Conservation (phyloP, 2,329 filamentous ascomycete species). For the Seiridium cupressi region DNA sequence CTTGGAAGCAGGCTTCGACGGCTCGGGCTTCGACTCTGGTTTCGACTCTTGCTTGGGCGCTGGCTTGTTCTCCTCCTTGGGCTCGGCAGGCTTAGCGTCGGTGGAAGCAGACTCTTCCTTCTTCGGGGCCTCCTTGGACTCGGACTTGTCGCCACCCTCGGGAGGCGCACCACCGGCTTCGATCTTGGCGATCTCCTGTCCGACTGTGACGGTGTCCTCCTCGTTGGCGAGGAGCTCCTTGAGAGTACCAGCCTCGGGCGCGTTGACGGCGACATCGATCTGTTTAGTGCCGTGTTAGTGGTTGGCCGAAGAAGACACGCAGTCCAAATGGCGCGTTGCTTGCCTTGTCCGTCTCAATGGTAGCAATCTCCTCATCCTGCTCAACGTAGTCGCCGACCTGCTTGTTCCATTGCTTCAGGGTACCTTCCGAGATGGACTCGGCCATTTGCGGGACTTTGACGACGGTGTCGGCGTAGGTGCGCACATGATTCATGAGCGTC, state of each 20-base stretch:
- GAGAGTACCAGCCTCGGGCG: slow-evolving; percentile 84
- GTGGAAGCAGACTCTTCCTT: slow-evolving; percentile 36
- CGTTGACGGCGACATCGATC: slow-evolving; percentile 97
- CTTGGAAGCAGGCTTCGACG: slow-evolving; percentile 30
- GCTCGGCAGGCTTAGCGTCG: slow-evolving; percentile 40
- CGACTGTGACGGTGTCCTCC: slow-evolving; percentile 92
- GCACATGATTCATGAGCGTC: slow-evolving; percentile 53
- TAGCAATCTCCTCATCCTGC: slow-evolving; percentile 95
- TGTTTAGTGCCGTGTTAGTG: slow-evolving; percentile 31
- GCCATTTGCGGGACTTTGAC: slow-evolving; percentile 98
- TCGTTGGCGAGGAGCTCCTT: slow-evolving; percentile 90
- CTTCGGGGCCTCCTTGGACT: slow-evolving; percentile 58
- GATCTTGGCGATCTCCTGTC: slow-evolving; percentile 84
- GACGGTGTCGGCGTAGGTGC: slow-evolving; percentile 72
- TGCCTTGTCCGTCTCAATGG: slow-evolving; percentile 98
- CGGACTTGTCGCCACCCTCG: slow-evolving; percentile 54
- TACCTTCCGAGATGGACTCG: slow-evolving; percentile 97
- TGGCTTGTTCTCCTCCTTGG: slow-evolving; percentile 28
- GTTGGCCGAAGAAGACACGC: neutral
- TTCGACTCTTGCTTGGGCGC: slow-evolving; percentile 47
- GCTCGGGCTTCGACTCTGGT: slow-evolving; percentile 33
- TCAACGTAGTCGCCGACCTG: slow-evolving; percentile 90
- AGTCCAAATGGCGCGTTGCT: slow-evolving; percentile 10
- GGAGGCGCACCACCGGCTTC: slow-evolving; percentile 70
- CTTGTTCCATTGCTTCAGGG: slow-evolving; percentile 92